Evolutionary conservation across 2,329 filamentous ascomycete species (phyloP).

Genomic region (Cordyceps javanica): DNA sequence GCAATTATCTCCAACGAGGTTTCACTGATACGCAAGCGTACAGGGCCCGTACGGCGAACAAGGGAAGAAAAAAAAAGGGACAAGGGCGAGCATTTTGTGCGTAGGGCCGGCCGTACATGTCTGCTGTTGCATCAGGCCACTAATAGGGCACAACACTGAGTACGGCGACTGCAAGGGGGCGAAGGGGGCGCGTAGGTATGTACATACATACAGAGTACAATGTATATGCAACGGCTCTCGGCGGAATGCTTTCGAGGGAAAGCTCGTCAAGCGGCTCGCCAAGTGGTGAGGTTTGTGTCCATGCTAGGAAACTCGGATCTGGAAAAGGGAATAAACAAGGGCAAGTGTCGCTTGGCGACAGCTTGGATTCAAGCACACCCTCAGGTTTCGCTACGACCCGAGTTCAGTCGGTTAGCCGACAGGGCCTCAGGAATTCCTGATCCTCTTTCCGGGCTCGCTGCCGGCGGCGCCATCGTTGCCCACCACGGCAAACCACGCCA

Average conservation of each 20-base stretch:
- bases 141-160: neutral
- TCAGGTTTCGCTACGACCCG: too few species aligned
- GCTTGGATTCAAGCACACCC: too few species aligned
- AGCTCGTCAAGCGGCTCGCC: too few species aligned
- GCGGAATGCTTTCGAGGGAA: neutral
- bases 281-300: neutral
- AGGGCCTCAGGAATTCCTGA: too few species aligned
- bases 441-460: neutral
- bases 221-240: neutral
- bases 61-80: neutral
- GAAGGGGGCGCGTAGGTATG: too few species aligned
- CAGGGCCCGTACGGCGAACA: neutral
- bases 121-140: too few species aligned
- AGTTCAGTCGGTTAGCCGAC: too few species aligned
- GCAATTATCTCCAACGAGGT: neutral
- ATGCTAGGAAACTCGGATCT: neutral
- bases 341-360: neutral
- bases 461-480: slow-evolving; percentile 5
- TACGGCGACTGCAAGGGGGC: neutral
- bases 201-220: too few species aligned
- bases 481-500: neutral
- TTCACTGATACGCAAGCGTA: neutral
- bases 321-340: neutral
- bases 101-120: too few species aligned
- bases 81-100: neutral